Evolutionary conservation across 257 asterid genomes (phyloP).

Genomic region (Solanum virginianum): DNA sequence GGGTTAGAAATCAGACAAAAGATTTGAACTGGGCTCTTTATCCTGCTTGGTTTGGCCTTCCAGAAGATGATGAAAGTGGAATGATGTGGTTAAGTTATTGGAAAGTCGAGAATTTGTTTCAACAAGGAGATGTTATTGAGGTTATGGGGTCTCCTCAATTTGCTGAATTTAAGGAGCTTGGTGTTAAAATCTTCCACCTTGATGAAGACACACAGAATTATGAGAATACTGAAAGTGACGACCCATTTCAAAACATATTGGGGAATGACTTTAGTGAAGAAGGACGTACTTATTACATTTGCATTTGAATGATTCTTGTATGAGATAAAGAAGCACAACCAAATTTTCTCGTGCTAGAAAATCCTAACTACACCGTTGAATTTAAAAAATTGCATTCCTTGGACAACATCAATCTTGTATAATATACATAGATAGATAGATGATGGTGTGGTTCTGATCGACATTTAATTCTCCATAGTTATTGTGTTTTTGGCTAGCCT

Average conservation of each 20-base stretch:
- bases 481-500: too few relatives aligned
- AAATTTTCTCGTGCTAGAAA: not conserved
- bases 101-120: not conserved
- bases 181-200: not conserved
- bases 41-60: not conserved
- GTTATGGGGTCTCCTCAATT: not conserved
- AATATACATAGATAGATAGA: too few relatives aligned
- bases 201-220: not conserved
- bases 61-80: not conserved
- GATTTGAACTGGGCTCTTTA: not conserved
- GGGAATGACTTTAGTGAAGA: not conserved
- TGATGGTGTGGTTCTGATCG: too few relatives aligned
- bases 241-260: not conserved
- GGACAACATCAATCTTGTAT: too few relatives aligned
- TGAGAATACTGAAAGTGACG: not conserved
- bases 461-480: too few relatives aligned
- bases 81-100: not conserved
- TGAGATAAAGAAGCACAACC: not conserved
- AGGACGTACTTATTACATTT: not conserved
- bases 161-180: not conserved
- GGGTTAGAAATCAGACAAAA: not conserved
- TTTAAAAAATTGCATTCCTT: too few relatives aligned
- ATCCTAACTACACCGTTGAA: too few relatives aligned
- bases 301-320: not conserved
- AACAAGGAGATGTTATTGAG: not conserved